Base-by-base conservation (phyloP, 345 rosid genomes). In the Salix brachista region DNA sequence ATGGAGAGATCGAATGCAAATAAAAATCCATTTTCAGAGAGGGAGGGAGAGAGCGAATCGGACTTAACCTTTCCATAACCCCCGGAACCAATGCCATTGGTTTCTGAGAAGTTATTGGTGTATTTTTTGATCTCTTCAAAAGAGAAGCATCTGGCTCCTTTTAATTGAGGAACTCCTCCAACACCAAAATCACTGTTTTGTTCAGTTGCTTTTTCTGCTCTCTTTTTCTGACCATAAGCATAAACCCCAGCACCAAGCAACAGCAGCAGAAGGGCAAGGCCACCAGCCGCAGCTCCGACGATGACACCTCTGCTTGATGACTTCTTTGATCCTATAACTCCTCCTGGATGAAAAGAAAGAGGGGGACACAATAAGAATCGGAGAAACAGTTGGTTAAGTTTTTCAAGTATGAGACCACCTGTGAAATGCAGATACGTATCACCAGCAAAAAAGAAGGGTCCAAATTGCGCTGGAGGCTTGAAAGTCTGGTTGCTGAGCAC, bases 11-110 rank as follows among this genome's bases (percentile, higher is more conserved):
- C 28, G 23, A 56, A n/a, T 56, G 26, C 26, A 56, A 46, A 10
- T 41, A 9, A 56, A 56, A 9, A 56, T n/a, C 28, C 28, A 56
- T 56, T 25, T 64, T 8, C 7, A 44, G 70, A 25, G 23, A 18
- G 4, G 4, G 14, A 37, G 4, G 12, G 39, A 17, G 16, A 48
- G 13, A 36, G 37, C 37, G 37, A 36, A 73, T 41, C 6, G 17
- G 25, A 61, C 21, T 71, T 67, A 73, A 91, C 97, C 94, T 94
- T 89, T 60, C 99, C 99, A 78, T 91, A 94, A 62, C 97, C 99
- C 23, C 99, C 98, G 16, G 91, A 89, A 25, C 99, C 97, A 71
- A 92, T 74, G 66, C 79, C 88, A 74, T 86, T 92, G 80, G 89
- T 77, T 13, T 91, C 89, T 37, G 95, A 88, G 83, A 96, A 96